phyloP scores from a whole-genome alignment of 225 moss, liverwort and hornwort species.

The Neckera pumila region DNA sequence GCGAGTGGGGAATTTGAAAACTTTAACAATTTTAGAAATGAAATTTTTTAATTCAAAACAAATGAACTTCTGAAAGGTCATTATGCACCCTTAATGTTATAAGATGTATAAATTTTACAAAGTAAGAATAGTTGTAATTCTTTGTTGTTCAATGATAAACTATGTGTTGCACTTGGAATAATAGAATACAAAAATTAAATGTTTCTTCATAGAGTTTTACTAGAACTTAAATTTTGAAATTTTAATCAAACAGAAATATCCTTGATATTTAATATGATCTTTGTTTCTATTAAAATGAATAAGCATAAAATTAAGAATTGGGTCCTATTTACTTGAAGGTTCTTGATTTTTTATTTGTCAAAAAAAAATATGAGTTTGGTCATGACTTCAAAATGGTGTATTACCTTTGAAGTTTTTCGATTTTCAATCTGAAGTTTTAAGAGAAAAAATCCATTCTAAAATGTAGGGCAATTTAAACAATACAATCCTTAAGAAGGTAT shows the following conservation, averaged over 20 bases:
- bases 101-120: not conserved
- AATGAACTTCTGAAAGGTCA: not conserved
- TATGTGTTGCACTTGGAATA: not conserved
- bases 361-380: not conserved
- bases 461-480: not conserved
- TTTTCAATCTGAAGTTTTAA: too few species aligned
- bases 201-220: accelerated
- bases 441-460: not conserved
- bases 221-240: not conserved
- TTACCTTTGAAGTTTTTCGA: not conserved
- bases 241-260: not conserved
- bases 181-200: not conserved
- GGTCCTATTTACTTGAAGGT: not conserved
- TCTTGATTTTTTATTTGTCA: not conserved
- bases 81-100: not conserved
- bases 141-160: not conserved
- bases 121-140: not conserved
- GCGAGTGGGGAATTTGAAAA: too few species aligned
- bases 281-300: not conserved
- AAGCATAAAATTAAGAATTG: not conserved
- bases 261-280: not conserved
- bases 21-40: accelerated
- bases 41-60: not conserved
- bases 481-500: too few species aligned
- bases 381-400: not conserved